Percentiles rank a stretch among this genome's conserved stretches.
These are phyloP conservation scores for Vigna nakashimae DNA, from an alignment of 306 rosid species.

Conservation along the genomic window DNA sequence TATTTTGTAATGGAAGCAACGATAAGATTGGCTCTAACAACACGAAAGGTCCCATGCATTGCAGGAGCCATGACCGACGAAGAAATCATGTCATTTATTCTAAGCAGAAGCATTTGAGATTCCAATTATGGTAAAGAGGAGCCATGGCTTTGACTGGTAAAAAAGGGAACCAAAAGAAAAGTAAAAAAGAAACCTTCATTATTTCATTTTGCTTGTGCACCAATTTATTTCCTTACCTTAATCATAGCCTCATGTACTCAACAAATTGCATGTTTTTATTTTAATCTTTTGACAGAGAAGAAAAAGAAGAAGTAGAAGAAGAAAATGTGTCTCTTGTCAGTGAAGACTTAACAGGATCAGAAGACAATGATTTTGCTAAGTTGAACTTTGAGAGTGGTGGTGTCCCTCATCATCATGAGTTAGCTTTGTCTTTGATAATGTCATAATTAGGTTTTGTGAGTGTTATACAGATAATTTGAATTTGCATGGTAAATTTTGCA, in stretches of 20 bases:
- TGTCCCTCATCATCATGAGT: constrained; percentile 46
- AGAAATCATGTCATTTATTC: constrained; percentile 22
- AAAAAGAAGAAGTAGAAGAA: no score
- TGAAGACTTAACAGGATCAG: constrained; percentile 43
- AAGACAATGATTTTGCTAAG: constrained; percentile 35
- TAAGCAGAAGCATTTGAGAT: constrained; percentile 46
- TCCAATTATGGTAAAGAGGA: constrained; percentile 43
- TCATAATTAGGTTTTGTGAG: constrained; percentile 47
- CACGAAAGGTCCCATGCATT: background rate
- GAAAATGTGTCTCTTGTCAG: background rate
- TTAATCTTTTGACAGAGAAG: background rate
- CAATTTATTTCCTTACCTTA: constrained; percentile 49
- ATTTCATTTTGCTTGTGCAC: constrained; percentile 54
- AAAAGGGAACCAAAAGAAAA: constrained; percentile 46
- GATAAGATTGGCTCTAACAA: background rate
- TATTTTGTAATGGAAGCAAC: background rate
- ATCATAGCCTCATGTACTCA: constrained; percentile 48
- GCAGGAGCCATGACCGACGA: constrained; percentile 23
- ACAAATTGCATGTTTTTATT: constrained; percentile 20
- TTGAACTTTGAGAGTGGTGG: constrained; percentile 53
- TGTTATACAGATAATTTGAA: constrained; percentile 40
- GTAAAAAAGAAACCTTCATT: constrained; percentile 37
- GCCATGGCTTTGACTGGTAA: constrained; percentile 50
- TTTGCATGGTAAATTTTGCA: constrained; percentile 37
- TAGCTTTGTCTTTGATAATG: constrained; percentile 43